phyloP scores from a whole-genome alignment of 2,329 filamentous ascomycete species.

The Sarocladium brachiariae region DNA sequence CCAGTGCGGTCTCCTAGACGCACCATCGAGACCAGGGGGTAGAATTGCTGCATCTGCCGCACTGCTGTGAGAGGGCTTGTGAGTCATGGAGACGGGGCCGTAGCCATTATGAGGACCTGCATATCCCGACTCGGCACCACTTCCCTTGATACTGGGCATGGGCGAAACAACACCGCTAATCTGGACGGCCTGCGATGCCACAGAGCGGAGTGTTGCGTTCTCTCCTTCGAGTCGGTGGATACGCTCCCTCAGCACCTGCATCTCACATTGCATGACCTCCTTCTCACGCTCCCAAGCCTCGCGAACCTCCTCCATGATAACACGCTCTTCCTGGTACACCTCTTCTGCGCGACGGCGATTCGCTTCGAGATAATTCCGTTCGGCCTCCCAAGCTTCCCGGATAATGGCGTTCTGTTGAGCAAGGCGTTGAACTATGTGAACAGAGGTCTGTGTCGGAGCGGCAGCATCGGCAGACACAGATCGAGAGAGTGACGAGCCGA shows the following conservation, averaged over 20 bases:
- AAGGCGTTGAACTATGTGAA: conserved; percentile 32
- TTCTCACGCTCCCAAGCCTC: conserved; percentile 40
- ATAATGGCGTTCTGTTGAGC: conserved; percentile 36
- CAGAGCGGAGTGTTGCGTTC: conserved; percentile 26
- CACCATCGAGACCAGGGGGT: conserved; percentile 27
- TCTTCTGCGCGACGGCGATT: conserved; percentile 47
- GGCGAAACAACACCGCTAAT: conserved; percentile 24
- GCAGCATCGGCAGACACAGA: conserved; percentile 22
- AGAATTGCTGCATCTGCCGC: conserved; percentile 19
- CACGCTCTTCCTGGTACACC: conserved; percentile 48
- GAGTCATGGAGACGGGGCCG: background rate
- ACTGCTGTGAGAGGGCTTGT: background rate
- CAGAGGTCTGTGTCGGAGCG: conserved; percentile 20
- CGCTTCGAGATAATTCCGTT: conserved; percentile 46
- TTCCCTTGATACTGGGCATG: conserved; percentile 17
- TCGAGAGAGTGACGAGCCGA: conserved; percentile 11
- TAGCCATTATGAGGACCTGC: background rate
- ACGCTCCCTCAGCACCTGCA: conserved; percentile 34
- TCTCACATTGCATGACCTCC: conserved; percentile 31
- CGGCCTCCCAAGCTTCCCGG: conserved; percentile 45
- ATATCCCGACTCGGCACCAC: conserved; percentile 13
- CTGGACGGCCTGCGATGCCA: conserved; percentile 23
- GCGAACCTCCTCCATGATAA: conserved; percentile 46
- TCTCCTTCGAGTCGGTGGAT: conserved; percentile 29
- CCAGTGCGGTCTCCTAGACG: conserved; percentile 28